Percentiles rank a stretch among this genome's conserved stretches.
These are phyloP conservation scores for Hypoxylon sp. DNA, from an alignment of 2,329 filamentous ascomycete genomes.

Conservation along the genomic window DNA sequence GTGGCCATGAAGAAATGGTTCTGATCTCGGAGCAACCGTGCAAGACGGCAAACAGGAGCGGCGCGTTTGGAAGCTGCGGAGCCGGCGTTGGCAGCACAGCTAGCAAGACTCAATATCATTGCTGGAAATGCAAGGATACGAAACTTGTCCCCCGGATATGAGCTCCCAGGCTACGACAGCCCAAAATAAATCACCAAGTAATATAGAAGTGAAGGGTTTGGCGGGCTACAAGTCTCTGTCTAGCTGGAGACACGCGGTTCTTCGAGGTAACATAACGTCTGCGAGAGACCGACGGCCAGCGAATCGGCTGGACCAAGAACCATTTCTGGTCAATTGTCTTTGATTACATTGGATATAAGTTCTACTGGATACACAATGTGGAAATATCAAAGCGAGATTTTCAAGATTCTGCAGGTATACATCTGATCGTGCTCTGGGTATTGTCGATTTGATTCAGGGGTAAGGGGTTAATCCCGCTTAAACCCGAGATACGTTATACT, in stretches of 20 bases:
- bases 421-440: neutral
- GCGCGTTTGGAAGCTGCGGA: conserved; percentile 57
- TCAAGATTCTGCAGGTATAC: neutral
- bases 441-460: conserved; percentile 4
- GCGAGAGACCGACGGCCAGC: neutral
- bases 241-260: neutral
- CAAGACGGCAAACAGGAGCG: conserved; percentile 48
- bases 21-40: conserved; percentile 58
- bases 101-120: conserved; percentile 52
- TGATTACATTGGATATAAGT: neutral
- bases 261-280: conserved; percentile 9
- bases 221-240: neutral
- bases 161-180: neutral
- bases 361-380: no score
- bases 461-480: neutral
- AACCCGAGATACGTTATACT: neutral
- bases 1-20: conserved; percentile 55
- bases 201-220: conserved; percentile 1
- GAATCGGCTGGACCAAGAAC: neutral
- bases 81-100: conserved; percentile 50
- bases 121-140: conserved; percentile 55
- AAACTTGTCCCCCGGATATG: conserved; percentile 37
- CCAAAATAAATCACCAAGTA: neutral
- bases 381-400: neutral
- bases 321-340: neutral